Evolutionary conservation across 441 rosid genomes (phyloP).

Genomic region (Codiaeum variegatum): DNA sequence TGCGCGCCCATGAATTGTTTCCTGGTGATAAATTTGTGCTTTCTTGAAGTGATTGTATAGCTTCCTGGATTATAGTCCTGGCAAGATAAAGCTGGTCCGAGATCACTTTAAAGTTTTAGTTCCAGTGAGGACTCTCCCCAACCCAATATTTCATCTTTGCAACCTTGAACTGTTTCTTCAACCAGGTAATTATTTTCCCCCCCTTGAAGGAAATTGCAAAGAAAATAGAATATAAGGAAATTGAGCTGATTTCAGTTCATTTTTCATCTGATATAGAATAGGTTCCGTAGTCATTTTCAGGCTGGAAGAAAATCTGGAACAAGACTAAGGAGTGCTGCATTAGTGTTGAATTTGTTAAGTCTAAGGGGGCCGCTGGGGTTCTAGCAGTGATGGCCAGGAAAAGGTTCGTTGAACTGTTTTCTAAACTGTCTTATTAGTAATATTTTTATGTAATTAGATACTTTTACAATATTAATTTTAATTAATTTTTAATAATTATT

Average conservation of each 20-base stretch:
- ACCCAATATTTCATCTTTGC: slow-evolving; percentile 40
- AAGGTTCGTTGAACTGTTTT: slow-evolving; percentile 47
- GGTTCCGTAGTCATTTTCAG: slow-evolving; percentile 42
- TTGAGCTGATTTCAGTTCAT: slow-evolving; percentile 25
- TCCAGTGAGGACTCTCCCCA: slow-evolving; percentile 34
- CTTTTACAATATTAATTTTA: too few species aligned
- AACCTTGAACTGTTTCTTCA: slow-evolving; percentile 32
- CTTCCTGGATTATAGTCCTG: slow-evolving; percentile 74
- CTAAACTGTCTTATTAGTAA: slow-evolving; percentile 3
- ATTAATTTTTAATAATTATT: too few species aligned
- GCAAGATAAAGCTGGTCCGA: slow-evolving; percentile 56
- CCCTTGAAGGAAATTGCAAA: neutral
- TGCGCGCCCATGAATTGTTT: slow-evolving; percentile 3
- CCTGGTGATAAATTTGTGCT: slow-evolving; percentile 18
- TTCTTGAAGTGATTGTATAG: slow-evolving; percentile 15
- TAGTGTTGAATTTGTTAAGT: slow-evolving; percentile 70
- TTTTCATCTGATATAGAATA: slow-evolving; percentile 48
- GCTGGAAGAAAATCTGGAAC: slow-evolving; percentile 33
- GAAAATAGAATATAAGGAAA: slow-evolving; percentile 5
- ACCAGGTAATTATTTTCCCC: slow-evolving; percentile 35
- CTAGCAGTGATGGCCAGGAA: slow-evolving; percentile 52
- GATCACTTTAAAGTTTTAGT: slow-evolving; percentile 70
- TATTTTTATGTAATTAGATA: too few species aligned
- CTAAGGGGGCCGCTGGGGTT: slow-evolving; percentile 67
- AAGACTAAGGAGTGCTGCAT: slow-evolving; percentile 44